phyloP scores from a whole-genome alignment of 352 stramenopile genomes.

The Phytophthora cryptogea region DNA sequence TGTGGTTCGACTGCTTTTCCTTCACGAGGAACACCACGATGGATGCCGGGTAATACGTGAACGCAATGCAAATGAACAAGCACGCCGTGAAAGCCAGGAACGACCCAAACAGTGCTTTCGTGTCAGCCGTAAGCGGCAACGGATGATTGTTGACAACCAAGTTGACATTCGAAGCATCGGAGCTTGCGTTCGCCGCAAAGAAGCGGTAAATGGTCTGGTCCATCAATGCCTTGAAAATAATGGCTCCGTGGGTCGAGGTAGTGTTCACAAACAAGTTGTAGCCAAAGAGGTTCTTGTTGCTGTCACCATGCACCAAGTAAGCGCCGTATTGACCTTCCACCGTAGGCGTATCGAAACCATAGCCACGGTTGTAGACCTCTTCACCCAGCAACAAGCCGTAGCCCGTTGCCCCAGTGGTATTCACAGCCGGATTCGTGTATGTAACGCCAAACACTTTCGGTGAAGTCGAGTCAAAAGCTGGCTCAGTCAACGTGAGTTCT shows the following conservation, averaged over 20 bases:
- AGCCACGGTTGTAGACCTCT: constrained; percentile 56
- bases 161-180: constrained; percentile 25
- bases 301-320: constrained; percentile 53
- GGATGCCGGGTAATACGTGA: constrained; percentile 92
- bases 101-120: constrained; percentile 52
- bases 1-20: constrained; percentile 90
- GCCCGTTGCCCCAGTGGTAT: constrained; percentile 49
- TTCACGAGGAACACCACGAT: constrained; percentile 96
- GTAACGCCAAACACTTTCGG: constrained; percentile 61
- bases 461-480: constrained; percentile 39
- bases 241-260: constrained; percentile 47
- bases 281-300: constrained; percentile 46
- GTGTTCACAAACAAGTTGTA: constrained; percentile 80
- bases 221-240: constrained; percentile 70
- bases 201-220: constrained; percentile 67
- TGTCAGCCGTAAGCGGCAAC: constrained; percentile 48
- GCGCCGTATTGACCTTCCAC: constrained; percentile 53
- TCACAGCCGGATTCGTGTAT: constrained; percentile 54
- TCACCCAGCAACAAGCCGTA: constrained; percentile 52
- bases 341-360: constrained; percentile 22
- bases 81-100: constrained; percentile 76
- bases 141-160: constrained; percentile 61
- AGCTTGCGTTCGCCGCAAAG: constrained; percentile 40
- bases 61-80: constrained; percentile 90
- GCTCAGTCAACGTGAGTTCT: constrained; percentile 26